A percentile compares a stretch with the other conserved stretches of the same genome.
Conservation (phyloP, 2,329 filamentous ascomycete genomes). For the Colletotrichum cuscutae region DNA sequence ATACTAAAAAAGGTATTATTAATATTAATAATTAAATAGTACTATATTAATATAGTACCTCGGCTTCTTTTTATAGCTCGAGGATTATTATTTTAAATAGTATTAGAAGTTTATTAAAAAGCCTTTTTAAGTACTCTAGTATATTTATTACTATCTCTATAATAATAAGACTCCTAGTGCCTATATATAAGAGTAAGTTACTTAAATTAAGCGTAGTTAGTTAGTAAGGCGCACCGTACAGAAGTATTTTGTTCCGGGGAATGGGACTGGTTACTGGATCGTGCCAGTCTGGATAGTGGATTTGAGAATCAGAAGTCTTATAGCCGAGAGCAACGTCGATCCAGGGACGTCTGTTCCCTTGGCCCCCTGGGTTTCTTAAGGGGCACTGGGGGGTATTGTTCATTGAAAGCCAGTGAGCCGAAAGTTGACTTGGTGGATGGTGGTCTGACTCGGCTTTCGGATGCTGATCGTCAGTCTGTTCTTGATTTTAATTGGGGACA, state of each 20-base stretch:
- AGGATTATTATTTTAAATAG: no score
- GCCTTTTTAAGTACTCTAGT: no score
- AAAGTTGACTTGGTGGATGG: neutral
- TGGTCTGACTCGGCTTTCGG: conserved; percentile 25
- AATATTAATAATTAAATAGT: no score
- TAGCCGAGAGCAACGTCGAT: neutral
- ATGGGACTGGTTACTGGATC: neutral
- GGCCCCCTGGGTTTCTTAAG: neutral
- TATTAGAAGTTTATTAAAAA: no score
- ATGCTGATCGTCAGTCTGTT: conserved; percentile 22
- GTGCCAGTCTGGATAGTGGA: no score
- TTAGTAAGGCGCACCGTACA: neutral
- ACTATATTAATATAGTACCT: no score
- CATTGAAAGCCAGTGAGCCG: neutral
- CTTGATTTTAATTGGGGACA: conserved; percentile 18
- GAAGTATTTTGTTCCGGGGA: neutral
- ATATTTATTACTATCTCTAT: no score
- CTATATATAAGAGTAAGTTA: no score
- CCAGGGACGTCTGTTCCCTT: neutral
- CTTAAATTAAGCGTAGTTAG: neutral
- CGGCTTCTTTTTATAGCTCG: no score
- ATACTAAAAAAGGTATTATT: no score
- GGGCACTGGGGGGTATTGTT: no score
- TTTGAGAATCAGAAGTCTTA: neutral
- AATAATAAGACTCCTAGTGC: no score